phyloP scores from a whole-genome alignment of 1,284 basidiomycete species.

The Microbotryum silenes-acaulis region DNA sequence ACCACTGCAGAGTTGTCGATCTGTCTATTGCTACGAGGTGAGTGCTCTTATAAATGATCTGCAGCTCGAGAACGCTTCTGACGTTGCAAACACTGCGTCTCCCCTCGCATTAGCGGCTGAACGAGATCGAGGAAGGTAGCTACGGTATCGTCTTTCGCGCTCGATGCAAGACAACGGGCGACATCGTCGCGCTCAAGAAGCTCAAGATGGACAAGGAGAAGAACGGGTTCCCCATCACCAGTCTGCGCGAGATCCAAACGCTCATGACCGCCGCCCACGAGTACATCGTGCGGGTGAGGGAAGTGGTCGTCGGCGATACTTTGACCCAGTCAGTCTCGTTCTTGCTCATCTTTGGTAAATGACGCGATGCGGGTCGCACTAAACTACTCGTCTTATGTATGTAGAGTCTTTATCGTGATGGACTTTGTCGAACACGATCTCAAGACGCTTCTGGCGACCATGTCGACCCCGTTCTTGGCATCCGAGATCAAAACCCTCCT shows the following conservation, averaged over 20 bases:
- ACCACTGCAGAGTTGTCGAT: constrained; percentile 27
- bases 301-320: constrained; percentile 98
- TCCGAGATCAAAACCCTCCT: constrained; percentile 97
- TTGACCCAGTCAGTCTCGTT: constrained; percentile 77
- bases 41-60: background rate
- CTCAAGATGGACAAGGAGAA: constrained; percentile 97
- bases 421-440: constrained; percentile 96
- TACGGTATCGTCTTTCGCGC: constrained; percentile 97
- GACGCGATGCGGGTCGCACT: background rate
- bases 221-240: constrained; percentile 96
- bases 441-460: constrained; percentile 84
- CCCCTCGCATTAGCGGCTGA: constrained; percentile 54
- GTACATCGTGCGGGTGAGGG: constrained; percentile 88
- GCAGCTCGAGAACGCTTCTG: background rate
- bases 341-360: background rate
- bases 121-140: constrained; percentile 92
- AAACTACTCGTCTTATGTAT: background rate
- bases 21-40: constrained; percentile 31
- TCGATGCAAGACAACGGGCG: constrained; percentile 81
- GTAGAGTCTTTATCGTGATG: constrained; percentile 36
- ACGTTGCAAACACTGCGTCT: background rate
- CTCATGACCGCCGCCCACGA: constrained; percentile 72
- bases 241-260: constrained; percentile 86
- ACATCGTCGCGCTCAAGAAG: constrained; percentile 88
- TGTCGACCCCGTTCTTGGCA: constrained; percentile 90